Percentiles rank a stretch among this genome's conserved stretches.
Evolutionary conservation across 2,329 filamentous ascomycete genomes (phyloP).

Genomic region (Neophaeococcomyces mojaviensis): DNA sequence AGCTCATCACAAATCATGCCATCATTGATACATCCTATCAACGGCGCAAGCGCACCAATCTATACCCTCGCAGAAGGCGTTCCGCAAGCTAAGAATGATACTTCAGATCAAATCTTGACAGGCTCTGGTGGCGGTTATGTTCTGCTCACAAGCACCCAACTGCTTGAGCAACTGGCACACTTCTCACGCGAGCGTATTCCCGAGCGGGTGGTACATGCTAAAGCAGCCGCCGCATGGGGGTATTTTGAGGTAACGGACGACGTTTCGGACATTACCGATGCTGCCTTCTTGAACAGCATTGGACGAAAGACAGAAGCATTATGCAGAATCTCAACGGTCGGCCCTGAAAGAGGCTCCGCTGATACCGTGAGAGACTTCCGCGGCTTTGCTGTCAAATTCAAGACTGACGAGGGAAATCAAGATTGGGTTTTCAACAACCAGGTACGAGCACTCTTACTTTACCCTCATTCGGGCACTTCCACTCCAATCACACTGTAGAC

Average conservation of each 20-base stretch:
- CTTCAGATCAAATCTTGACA: too few relatives aligned
- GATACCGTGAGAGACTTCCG: conserved; percentile 44
- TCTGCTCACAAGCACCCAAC: conserved; percentile 49
- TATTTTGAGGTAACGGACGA: conserved; percentile 55
- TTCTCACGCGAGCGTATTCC: conserved; percentile 57
- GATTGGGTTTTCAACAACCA: conserved; percentile 43
- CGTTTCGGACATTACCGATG: conserved; percentile 48
- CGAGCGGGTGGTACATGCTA: conserved; percentile 55
- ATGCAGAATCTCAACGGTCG: conserved; percentile 42
- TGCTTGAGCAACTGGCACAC: conserved; percentile 55
- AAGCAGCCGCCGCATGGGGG: conserved; percentile 50
- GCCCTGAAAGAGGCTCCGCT: conserved; percentile 38
- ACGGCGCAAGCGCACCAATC: too few relatives aligned
- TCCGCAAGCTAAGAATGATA: too few relatives aligned
- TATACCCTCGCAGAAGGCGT: too few relatives aligned
- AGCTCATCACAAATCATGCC: too few relatives aligned
- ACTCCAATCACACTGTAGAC: too few relatives aligned
- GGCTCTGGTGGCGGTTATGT: conserved; percentile 36
- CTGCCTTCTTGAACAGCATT: conserved; percentile 45
- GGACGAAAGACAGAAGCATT: conserved; percentile 49
- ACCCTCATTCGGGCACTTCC: too few relatives aligned
- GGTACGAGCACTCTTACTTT: too few relatives aligned
- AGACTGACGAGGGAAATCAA: conserved; percentile 46
- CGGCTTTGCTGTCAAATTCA: conserved; percentile 46
- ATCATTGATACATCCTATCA: too few relatives aligned